These are phyloP conservation scores for Kazachstania psychrophila DNA, from an alignment of 805 yeast species.

Conservation along the genomic window DNA sequence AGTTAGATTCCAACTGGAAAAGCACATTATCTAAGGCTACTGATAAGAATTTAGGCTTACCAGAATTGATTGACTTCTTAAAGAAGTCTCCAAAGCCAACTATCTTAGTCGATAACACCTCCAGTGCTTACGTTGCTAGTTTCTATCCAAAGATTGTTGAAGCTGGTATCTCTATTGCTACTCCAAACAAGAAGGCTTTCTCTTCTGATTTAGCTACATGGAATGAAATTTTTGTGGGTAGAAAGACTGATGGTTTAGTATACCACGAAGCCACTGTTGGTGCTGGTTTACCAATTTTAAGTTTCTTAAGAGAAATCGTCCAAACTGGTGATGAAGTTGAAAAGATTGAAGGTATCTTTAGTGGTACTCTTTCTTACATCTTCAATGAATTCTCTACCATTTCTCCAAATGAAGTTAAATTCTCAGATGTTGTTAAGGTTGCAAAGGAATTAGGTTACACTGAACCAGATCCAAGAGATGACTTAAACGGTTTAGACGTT, in stretches of 20 bases:
- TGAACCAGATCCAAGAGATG: constrained; percentile 99
- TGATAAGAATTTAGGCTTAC: constrained; percentile 40
- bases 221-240: constrained; percentile 63
- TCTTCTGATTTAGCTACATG: constrained; percentile 67
- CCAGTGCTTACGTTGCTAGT: constrained; percentile 67
- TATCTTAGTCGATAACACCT: constrained; percentile 89
- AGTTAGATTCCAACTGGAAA: constrained; percentile 46
- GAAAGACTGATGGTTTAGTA: constrained; percentile 53
- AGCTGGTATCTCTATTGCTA: constrained; percentile 84
- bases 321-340: constrained; percentile 89
- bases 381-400: constrained; percentile 86
- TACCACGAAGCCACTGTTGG: constrained; percentile 99
- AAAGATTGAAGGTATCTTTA: constrained; percentile 90
- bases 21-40: constrained; percentile 38
- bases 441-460: constrained; percentile 93
- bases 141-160: constrained; percentile 66
- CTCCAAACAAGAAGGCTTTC: constrained; percentile 97
- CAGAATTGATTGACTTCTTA: constrained; percentile 53
- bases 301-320: constrained; percentile 78
- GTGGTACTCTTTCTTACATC: constrained; percentile 91
- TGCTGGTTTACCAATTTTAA: constrained; percentile 93
- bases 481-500: constrained; percentile 93
- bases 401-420: constrained; percentile 52
- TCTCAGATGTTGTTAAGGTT: constrained; percentile 79
- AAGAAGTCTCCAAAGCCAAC: constrained; percentile 62